Evolutionary conservation across 148 eudicot genomes (phyloP).

Genomic region (Vaccinium macrocarpon): DNA sequence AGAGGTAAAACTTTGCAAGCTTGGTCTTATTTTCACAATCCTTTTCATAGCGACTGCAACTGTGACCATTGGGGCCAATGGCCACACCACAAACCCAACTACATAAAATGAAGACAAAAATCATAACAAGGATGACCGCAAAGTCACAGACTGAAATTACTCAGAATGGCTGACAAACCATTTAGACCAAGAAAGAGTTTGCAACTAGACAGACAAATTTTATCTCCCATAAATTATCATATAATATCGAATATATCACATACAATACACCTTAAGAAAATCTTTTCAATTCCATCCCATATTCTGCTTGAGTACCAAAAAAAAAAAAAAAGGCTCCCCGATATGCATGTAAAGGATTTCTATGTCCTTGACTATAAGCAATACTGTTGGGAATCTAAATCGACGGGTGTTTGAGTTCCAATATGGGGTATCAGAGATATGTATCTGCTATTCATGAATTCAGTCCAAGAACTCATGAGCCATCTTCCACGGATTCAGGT

Average conservation of each 20-base stretch:
- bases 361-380: background rate
- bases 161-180: background rate
- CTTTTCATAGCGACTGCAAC: constrained; percentile 66
- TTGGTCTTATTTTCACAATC: constrained; percentile 36
- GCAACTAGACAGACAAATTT: background rate
- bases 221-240: background rate
- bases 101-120: constrained; percentile 4
- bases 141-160: background rate
- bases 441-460: background rate
- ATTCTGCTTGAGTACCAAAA: background rate
- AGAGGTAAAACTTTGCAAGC: constrained; percentile 45
- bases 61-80: constrained; percentile 38
- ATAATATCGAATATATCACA: background rate
- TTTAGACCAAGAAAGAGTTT: background rate
- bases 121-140: background rate
- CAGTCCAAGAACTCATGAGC: background rate
- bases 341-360: background rate
- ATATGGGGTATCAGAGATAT: background rate
- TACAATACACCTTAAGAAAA: background rate
- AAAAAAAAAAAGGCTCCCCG: no score
- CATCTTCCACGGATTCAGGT: background rate
- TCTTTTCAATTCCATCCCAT: background rate
- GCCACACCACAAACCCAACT: constrained; percentile 64
- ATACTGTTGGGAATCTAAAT: background rate
- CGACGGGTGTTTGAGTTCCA: background rate